Percentiles rank a stretch among this genome's conserved stretches.
Conservation (phyloP, 768 basidiomycete genomes). For the Flagelloscypha sp. region DNA sequence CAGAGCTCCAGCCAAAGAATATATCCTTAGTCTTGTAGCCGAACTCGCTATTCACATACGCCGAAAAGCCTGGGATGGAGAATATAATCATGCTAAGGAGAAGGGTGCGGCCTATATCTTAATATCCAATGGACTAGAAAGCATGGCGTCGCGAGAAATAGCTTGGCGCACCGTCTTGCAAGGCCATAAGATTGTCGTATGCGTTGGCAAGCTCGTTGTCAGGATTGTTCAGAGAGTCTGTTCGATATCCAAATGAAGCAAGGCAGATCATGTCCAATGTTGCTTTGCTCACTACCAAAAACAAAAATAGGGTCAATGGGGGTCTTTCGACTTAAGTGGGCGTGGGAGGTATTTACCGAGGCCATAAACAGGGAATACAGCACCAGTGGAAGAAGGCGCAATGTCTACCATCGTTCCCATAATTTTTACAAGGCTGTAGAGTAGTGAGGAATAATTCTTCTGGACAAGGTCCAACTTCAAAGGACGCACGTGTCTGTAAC, state of each 20-base stretch:
- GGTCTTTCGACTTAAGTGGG: too few relatives aligned
- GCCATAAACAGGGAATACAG: too few relatives aligned
- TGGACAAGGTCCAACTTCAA: neutral
- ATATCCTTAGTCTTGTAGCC: too few relatives aligned
- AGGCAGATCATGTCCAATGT: constrained; percentile 21
- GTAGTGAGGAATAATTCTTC: too few relatives aligned
- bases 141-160: neutral
- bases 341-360: too few relatives aligned
- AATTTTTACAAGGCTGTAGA: constrained; percentile 27
- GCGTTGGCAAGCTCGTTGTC: constrained; percentile 14
- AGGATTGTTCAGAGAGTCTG: constrained; percentile 13
- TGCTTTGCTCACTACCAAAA: constrained; percentile 13
- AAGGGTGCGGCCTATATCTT: constrained; percentile 23
- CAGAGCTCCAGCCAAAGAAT: too few relatives aligned
- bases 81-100: too few relatives aligned
- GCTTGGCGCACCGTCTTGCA: constrained; percentile 26
- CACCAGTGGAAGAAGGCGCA: too few relatives aligned
- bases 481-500: constrained; percentile 33
- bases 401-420: too few relatives aligned
- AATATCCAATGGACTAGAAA: neutral
- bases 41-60: too few relatives aligned
- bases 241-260: constrained; percentile 16
- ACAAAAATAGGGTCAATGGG: neutral
- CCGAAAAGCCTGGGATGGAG: too few relatives aligned
- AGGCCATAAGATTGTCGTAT: constrained; percentile 23